Evolutionary conservation across 2,329 filamentous ascomycete species (phyloP).

Genomic region (Rosellinia necatrix): DNA sequence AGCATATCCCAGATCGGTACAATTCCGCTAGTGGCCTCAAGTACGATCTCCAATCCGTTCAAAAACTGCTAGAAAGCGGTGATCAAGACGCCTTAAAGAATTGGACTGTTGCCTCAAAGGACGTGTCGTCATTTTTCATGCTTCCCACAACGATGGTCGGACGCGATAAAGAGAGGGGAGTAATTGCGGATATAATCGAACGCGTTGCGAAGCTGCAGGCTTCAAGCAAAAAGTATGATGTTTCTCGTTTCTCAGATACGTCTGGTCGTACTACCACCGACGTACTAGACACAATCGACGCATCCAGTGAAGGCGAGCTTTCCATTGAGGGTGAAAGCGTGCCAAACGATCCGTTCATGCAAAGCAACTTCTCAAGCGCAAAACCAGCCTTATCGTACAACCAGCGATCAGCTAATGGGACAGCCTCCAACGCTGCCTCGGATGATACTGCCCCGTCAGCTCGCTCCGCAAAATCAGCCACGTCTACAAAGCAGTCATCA

Average conservation of each 20-base stretch:
- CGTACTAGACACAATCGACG: constrained; percentile 52
- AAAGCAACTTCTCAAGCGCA: constrained; percentile 49
- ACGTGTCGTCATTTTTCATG: constrained; percentile 91
- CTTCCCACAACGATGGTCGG: constrained; percentile 83
- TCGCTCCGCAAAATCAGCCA: constrained; percentile 50
- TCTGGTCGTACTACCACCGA: constrained; percentile 60
- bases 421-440: constrained; percentile 36
- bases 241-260: constrained; percentile 55
- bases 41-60: constrained; percentile 75
- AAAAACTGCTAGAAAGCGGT: constrained; percentile 75
- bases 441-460: constrained; percentile 54
- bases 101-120: constrained; percentile 79
- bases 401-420: constrained; percentile 45
- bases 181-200: constrained; percentile 75
- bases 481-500: constrained; percentile 43
- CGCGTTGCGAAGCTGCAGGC: constrained; percentile 71
- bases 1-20: constrained; percentile 85
- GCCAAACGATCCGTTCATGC: constrained; percentile 55
- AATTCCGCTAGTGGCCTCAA: constrained; percentile 87
- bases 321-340: constrained; percentile 58
- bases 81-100: constrained; percentile 71
- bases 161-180: constrained; percentile 70
- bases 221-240: constrained; percentile 47
- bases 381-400: constrained; percentile 46
- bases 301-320: constrained; percentile 64